These are phyloP conservation scores for Candida smagusa DNA, from an alignment of 1,139 yeast species.

Conservation along the genomic window DNA sequence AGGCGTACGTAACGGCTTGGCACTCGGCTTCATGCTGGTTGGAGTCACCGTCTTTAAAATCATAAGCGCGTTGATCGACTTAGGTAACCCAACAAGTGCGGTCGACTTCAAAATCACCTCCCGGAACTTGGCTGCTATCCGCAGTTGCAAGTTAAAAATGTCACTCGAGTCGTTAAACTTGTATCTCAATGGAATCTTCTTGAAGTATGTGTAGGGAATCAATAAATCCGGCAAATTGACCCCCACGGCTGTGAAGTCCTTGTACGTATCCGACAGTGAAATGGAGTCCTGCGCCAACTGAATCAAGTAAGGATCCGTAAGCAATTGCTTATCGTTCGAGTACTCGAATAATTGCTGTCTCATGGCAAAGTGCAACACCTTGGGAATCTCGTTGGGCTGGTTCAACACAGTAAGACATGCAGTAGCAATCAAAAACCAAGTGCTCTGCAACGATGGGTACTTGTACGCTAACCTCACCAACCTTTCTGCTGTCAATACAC, in stretches of 20 bases:
- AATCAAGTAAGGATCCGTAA: conserved; percentile 30
- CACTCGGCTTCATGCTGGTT: conserved; percentile 28
- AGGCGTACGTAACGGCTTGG: conserved; percentile 28
- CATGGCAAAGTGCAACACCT: conserved; percentile 70
- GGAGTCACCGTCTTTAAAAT: conserved; percentile 69
- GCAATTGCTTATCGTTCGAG: conserved; percentile 22
- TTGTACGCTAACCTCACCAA: conserved; percentile 55
- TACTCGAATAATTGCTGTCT: conserved; percentile 44
- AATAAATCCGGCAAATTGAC: conserved; percentile 44
- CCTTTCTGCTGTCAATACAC: conserved; percentile 57
- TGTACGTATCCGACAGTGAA: conserved; percentile 35
- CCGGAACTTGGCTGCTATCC: conserved; percentile 57
- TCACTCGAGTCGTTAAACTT: conserved; percentile 34
- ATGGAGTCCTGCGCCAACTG: conserved; percentile 41
- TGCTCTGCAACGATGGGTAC: conserved; percentile 41
- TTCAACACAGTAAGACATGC: conserved; percentile 81
- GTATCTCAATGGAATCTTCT: conserved; percentile 38
- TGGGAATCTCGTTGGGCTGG: conserved; percentile 76
- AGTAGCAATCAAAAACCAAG: conserved; percentile 80
- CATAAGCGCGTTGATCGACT: conserved; percentile 75
- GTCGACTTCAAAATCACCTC: conserved; percentile 76
- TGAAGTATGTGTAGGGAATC: conserved; percentile 39
- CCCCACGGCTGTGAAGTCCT: conserved; percentile 42
- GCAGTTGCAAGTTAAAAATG: conserved; percentile 33
- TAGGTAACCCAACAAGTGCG: conserved; percentile 81